Conservation (phyloP, 192 early-diverging fungal genomes). For the Gamsiella multidivaricata region DNA sequence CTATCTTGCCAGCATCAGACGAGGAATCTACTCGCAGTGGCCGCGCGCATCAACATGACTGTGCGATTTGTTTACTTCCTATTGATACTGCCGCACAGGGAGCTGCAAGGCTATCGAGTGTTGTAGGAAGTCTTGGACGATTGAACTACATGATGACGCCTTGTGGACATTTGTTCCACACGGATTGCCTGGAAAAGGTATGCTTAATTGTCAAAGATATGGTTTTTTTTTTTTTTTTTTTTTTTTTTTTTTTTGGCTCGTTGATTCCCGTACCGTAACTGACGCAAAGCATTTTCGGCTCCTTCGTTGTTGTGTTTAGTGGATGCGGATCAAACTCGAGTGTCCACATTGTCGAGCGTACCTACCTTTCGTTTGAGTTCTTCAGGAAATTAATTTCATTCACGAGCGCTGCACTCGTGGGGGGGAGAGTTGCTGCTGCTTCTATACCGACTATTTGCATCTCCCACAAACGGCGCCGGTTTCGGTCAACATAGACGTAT, state of each 20-base stretch:
- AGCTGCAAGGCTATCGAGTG: slow-evolving; percentile 46
- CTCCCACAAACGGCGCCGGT: neutral
- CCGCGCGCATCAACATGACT: slow-evolving; percentile 54
- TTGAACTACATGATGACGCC: slow-evolving; percentile 81
- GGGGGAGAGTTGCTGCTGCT: too few species aligned
- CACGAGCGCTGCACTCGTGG: too few species aligned
- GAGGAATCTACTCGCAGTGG: slow-evolving; percentile 51
- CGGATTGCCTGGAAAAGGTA: slow-evolving; percentile 75
- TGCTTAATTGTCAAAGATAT: neutral
- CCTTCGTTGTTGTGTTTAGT: slow-evolving; percentile 28
- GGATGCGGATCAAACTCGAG: slow-evolving; percentile 87
- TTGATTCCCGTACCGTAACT: too few species aligned
- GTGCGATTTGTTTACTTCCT: slow-evolving; percentile 75
- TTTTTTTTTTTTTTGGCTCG: too few species aligned
- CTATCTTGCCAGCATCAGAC: slow-evolving; percentile 59
- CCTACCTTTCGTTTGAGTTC: slow-evolving; percentile 56
- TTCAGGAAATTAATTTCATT: too few species aligned
- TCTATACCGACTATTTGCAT: too few species aligned
- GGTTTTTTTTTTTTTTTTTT: too few species aligned
- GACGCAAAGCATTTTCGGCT: too few species aligned
- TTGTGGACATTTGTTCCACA: slow-evolving; percentile 83
- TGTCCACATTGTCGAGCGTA: slow-evolving; percentile 74
- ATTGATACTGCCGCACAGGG: slow-evolving; percentile 57
- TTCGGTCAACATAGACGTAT: neutral
- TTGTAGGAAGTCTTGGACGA: slow-evolving; percentile 58